Evolutionary conservation across 352 stramenopile species (phyloP).

Genomic region (Pythium dissimile): DNA sequence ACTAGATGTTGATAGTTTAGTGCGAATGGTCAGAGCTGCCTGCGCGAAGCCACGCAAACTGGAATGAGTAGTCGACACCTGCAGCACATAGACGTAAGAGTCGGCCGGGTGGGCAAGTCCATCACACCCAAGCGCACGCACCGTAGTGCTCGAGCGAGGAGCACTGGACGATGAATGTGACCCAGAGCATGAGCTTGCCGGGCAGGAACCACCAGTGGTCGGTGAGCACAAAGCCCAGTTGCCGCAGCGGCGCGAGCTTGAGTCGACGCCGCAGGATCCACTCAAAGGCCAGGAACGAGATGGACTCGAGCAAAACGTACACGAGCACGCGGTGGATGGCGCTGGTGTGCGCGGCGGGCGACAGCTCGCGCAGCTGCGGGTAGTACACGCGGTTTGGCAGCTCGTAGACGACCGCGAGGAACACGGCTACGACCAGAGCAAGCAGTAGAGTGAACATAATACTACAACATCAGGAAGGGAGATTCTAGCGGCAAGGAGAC

Average conservation of each 20-base stretch:
- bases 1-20: too few species aligned
- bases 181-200: slow-evolving; percentile 36
- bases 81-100: background rate
- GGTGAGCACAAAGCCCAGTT: slow-evolving; percentile 39
- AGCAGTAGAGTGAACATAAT: slow-evolving; percentile 22
- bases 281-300: slow-evolving; percentile 29
- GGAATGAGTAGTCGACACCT: slow-evolving; percentile 28
- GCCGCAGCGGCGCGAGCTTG: slow-evolving; percentile 18
- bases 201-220: slow-evolving; percentile 31
- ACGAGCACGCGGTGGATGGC: slow-evolving; percentile 28
- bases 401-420: background rate
- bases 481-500: too few species aligned
- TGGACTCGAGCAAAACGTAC: slow-evolving; percentile 34
- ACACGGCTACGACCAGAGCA: background rate
- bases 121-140: slow-evolving; percentile 4
- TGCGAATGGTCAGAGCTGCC: too few species aligned
- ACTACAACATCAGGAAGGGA: slow-evolving; percentile 5
- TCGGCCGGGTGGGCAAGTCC: background rate
- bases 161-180: slow-evolving; percentile 33
- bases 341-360: slow-evolving; percentile 5
- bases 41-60: slow-evolving; percentile 31
- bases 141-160: slow-evolving; percentile 27
- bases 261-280: slow-evolving; percentile 19
- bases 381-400: background rate
- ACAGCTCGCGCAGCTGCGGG: slow-evolving; percentile 22